phyloP scores from a whole-genome alignment of 192 early-diverging fungal species.

The Rhizophagus clarus region DNA sequence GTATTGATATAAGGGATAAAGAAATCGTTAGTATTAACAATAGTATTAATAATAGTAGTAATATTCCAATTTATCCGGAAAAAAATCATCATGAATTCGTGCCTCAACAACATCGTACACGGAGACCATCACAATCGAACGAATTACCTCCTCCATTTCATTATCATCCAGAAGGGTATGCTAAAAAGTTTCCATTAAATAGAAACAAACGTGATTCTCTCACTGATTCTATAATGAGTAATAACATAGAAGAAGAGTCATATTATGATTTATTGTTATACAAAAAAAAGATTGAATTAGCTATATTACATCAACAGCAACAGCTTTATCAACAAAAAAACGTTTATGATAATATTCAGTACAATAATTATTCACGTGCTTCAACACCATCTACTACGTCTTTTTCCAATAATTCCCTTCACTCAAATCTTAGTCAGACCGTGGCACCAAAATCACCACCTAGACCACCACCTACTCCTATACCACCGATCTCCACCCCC shows the following conservation, averaged over 20 bases:
- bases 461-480: background rate
- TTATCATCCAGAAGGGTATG: background rate
- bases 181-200: background rate
- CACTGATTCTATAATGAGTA: background rate
- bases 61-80: too few relatives aligned
- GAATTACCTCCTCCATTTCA: background rate
- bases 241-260: background rate
- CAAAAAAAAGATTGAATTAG: background rate
- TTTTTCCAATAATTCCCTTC: background rate
- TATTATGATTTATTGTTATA: background rate
- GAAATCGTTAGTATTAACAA: background rate
- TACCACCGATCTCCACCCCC: background rate
- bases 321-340: background rate
- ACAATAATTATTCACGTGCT: background rate
- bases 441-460: constrained; percentile 1
- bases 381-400: background rate
- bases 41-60: too few relatives aligned
- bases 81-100: background rate
- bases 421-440: background rate
- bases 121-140: background rate
- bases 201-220: background rate
- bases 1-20: background rate
- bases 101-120: background rate
- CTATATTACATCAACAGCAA: background rate
- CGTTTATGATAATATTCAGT: background rate